These are phyloP conservation scores for Aristolochia fimbriata DNA, from an alignment of 164 flowering plant species.

Conservation along the genomic window DNA sequence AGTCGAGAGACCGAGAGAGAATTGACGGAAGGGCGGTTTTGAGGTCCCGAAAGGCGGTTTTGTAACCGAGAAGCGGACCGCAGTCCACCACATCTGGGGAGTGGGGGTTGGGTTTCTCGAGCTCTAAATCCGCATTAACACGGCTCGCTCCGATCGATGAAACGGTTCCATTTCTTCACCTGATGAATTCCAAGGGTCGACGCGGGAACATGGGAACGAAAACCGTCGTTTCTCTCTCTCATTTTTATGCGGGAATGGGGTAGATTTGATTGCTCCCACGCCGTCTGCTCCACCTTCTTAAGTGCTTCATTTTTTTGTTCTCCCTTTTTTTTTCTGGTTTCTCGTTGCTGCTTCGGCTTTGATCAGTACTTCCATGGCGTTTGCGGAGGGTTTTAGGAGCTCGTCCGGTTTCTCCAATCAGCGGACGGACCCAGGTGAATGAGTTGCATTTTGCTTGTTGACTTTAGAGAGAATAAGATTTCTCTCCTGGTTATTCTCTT, in stretches of 20 bases:
- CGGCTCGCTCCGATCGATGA: no score
- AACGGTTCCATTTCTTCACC: background rate
- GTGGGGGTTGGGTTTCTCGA: background rate
- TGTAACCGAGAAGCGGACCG: background rate
- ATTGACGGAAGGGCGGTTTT: background rate
- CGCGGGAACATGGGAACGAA: background rate
- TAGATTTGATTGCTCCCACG: background rate
- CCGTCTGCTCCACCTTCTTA: no score
- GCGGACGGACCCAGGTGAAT: background rate
- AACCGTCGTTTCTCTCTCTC: background rate
- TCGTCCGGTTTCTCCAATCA: background rate
- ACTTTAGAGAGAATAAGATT: background rate
- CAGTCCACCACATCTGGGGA: background rate
- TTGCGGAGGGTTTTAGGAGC: background rate
- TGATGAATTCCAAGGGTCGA: no score
- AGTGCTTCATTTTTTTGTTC: background rate
- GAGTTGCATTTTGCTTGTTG: background rate
- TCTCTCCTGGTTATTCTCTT: background rate
- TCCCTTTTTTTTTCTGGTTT: background rate
- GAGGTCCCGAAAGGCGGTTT: slow-evolving; percentile 1
- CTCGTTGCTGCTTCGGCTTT: background rate
- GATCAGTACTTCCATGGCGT: slow-evolving; percentile 4
- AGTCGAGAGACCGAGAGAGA: slow-evolving; percentile 1
- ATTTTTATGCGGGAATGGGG: background rate
- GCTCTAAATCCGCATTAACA: no score